Evolutionary conservation across 2,329 filamentous ascomycete genomes (phyloP), one percentile per base, ranked within the genome.

Genomic region (Mycosphaerella arachidis): DNA sequence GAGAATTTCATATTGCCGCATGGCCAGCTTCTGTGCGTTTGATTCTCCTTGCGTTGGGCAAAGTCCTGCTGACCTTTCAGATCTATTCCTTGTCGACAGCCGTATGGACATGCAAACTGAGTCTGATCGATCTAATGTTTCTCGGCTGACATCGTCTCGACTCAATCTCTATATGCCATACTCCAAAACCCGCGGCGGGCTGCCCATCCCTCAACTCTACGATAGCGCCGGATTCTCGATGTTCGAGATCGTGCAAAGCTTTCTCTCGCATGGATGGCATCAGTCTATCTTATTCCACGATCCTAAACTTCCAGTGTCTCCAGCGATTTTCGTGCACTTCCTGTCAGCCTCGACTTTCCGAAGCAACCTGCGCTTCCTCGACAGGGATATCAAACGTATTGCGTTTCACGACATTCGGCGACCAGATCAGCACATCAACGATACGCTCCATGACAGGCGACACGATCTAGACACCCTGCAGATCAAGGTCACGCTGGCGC

Each of bases 351-450:
- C 53, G 2, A 10, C 51, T n/a, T 59, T 46, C 53, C 12, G 24
- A 27, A 59, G 29, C 16, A 59, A 62, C 29, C 30, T 61, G 4
- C 50, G 33, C 6, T 40, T 33, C 43, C 56, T 66, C 10, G 51
- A 62, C 50, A 48, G 29, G 3, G 37, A 59, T 20, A 54, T 63
- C 53, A 63, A 64, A 33, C 30, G 30, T 9, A 58, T 63, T 29
- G 59, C 62, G n/a, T 63, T 64, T 51, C 33, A 43, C 16, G 60
- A 64, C 50, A 46, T 61, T 24, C 29, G 57, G 8, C 58, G 50
- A 6, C 63, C 60, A 4, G 55, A 33, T n/a, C n/a, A 46, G 16
- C 37, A 40, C 24, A 63, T 59, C 24, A 60, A 58, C 16, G 45
- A 59, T 8, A 27, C n/a, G 5, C 56, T 63, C 8, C 64, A 63